Conservation (phyloP, 2,329 filamentous ascomycete species). For the Neofusicoccum cordaticola region DNA sequence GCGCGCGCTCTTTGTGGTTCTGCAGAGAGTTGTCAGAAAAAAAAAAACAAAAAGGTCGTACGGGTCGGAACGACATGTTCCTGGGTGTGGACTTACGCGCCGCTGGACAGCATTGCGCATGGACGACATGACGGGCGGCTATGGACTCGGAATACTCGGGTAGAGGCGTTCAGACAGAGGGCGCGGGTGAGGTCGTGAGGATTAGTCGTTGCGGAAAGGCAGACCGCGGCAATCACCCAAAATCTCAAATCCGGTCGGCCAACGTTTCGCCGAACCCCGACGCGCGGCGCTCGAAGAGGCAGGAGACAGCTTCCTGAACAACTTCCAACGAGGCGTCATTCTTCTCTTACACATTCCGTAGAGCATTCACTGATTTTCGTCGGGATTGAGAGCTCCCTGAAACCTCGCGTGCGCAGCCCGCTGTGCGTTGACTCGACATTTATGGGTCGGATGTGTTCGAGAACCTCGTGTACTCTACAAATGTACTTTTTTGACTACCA, state of each 20-base stretch:
- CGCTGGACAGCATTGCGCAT: slow-evolving; percentile 31
- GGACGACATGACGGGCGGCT: slow-evolving; percentile 17
- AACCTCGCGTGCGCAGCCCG: neutral
- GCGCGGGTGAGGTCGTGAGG: neutral
- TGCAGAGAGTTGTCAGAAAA: slow-evolving; percentile 42
- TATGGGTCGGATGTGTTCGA: neutral
- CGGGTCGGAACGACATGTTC: too few species aligned
- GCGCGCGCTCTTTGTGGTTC: slow-evolving; percentile 85
- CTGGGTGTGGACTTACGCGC: slow-evolving; percentile 6
- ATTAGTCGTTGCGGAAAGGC: neutral
- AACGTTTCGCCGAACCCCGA: neutral
- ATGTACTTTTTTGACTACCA: neutral
- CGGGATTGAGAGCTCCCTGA: neutral
- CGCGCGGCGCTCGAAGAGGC: neutral
- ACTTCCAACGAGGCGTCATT: neutral
- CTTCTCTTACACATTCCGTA: neutral
- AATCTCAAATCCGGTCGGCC: slow-evolving; percentile 7
- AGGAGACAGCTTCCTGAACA: neutral
- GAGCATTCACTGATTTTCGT: neutral
- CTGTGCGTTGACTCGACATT: neutral
- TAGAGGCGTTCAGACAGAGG: neutral
- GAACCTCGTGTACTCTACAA: neutral
- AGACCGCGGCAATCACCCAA: neutral
- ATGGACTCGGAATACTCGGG: neutral
- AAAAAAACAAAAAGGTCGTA: neutral